phyloP scores from a whole-genome alignment of 768 basidiomycete genomes.

The Leucosporidium scottii region DNA sequence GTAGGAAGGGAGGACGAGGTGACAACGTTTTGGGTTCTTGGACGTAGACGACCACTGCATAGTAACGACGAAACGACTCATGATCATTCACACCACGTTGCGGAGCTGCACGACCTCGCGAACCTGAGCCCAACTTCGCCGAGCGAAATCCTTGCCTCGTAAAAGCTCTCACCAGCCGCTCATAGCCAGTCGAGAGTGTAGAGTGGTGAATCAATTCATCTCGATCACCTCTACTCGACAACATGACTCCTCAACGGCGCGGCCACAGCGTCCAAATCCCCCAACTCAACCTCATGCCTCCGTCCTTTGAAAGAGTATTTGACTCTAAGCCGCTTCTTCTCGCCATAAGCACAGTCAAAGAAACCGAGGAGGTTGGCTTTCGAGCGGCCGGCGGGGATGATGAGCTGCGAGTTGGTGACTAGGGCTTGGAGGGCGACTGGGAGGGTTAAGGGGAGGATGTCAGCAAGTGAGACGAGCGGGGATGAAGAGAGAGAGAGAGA shows the following conservation, averaged over 20 bases:
- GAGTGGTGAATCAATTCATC: not conserved
- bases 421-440: slow-evolving; percentile 68
- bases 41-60: too few relatives aligned
- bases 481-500: not conserved
- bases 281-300: slow-evolving; percentile 68
- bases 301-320: slow-evolving; percentile 69
- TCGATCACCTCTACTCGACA: slow-evolving; percentile 5
- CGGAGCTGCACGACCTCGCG: too few relatives aligned
- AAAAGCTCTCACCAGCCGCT: too few relatives aligned
- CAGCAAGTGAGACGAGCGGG: not conserved
- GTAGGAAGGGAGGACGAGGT: not conserved
- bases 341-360: slow-evolving; percentile 72
- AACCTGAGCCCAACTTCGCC: too few relatives aligned
- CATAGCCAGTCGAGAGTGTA: too few relatives aligned
- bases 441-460: not conserved
- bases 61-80: too few relatives aligned
- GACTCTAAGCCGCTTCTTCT: slow-evolving; percentile 61
- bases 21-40: too few relatives aligned
- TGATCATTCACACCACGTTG: too few relatives aligned
- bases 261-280: slow-evolving; percentile 61
- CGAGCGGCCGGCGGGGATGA: slow-evolving; percentile 64
- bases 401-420: slow-evolving; percentile 67
- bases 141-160: too few relatives aligned
- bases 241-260: slow-evolving; percentile 49
- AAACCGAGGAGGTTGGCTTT: slow-evolving; percentile 82